Percentiles rank a stretch among this genome's conserved stretches.
phyloP scores from a whole-genome alignment of 176 grass and related monocot species.

The Sorghum bicolor region Sorghum_bicolor_NCBIv3 NC_012871.2:19060001-19060500 shows the following conservation, averaged over 20 bases:
- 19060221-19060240: background rate
- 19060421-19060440: background rate
- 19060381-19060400: background rate
- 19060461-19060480: slow-evolving; percentile 13
- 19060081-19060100: no score
- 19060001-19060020: no score
- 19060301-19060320: slow-evolving; percentile 34
- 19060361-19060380: background rate
- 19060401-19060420: background rate
- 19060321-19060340: background rate
- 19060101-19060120: no score
- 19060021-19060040: no score
- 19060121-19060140: no score
- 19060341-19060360: background rate
- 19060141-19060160: no score
- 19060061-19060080: no score
- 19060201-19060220: background rate
- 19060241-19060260: background rate
- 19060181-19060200: no score
- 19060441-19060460: background rate
- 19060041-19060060: no score
- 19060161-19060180: no score
- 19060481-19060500: slow-evolving; percentile 4
- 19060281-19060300: background rate
- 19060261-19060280: slow-evolving; percentile 6